Percentiles rank a stretch among this genome's conserved stretches.
phyloP scores from a whole-genome alignment of 2,329 filamentous ascomycete genomes.

The Nothopassalora personata region DNA sequence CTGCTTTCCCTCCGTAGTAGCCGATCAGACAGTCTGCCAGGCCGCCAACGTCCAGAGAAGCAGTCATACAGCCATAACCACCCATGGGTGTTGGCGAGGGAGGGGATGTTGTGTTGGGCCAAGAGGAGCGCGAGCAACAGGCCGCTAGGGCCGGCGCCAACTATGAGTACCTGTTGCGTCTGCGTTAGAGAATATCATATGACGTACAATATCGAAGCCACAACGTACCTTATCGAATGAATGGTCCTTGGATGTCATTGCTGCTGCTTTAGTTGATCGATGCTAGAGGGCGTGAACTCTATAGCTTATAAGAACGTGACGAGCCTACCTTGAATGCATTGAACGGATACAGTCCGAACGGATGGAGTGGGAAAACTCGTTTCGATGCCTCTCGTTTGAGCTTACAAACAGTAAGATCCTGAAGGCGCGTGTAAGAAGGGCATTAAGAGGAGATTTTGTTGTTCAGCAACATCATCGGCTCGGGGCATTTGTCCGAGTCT shows the following conservation, averaged over 20 bases:
- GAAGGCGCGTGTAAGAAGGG: too few species aligned
- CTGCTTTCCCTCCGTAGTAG: slow-evolving; percentile 13
- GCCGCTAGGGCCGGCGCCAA: slow-evolving; percentile 30
- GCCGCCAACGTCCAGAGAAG: slow-evolving; percentile 25
- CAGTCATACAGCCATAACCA: slow-evolving; percentile 24
- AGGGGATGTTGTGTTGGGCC: slow-evolving; percentile 19
- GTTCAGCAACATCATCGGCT: too few species aligned
- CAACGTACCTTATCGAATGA: background rate
- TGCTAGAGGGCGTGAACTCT: background rate
- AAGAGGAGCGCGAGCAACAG: slow-evolving; percentile 27
- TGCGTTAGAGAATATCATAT: background rate
- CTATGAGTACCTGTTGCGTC: slow-evolving; percentile 23
- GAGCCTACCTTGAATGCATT: background rate
- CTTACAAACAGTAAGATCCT: too few species aligned
- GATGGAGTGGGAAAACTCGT: too few species aligned
- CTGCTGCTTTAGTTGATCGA: background rate
- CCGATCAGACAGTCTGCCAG: slow-evolving; percentile 25
- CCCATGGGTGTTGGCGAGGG: slow-evolving; percentile 19
- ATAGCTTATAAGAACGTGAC: too few species aligned
- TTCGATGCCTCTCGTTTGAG: background rate
- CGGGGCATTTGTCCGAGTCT: too few species aligned
- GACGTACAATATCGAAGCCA: background rate
- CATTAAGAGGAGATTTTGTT: too few species aligned
- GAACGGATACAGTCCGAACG: too few species aligned
- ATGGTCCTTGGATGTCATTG: background rate